These are phyloP conservation scores for Clonostachys chloroleuca DNA, from an alignment of 2,329 filamentous ascomycete species.

Conservation along the genomic window DNA sequence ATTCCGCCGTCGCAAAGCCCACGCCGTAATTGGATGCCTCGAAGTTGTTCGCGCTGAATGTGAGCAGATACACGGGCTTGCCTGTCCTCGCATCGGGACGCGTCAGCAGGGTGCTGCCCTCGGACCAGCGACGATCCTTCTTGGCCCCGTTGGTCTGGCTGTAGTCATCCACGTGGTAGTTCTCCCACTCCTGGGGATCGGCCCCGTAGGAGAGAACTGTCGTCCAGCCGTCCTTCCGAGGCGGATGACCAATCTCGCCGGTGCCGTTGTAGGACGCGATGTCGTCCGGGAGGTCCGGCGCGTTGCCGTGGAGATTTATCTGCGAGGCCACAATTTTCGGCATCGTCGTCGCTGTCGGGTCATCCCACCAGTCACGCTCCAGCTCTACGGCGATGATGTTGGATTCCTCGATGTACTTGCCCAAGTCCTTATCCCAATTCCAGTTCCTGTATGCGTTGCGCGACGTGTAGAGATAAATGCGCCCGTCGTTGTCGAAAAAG, in stretches of 20 bases:
- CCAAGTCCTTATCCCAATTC: slow-evolving; percentile 23
- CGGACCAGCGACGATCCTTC: slow-evolving; percentile 27
- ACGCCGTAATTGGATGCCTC: slow-evolving; percentile 29
- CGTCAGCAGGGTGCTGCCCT: slow-evolving; percentile 23
- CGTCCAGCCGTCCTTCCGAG: slow-evolving; percentile 27
- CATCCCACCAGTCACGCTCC: slow-evolving; percentile 26
- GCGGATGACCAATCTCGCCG: slow-evolving; percentile 21
- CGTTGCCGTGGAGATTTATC: slow-evolving; percentile 17
- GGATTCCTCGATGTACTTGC: slow-evolving; percentile 28
- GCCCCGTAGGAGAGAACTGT: slow-evolving; percentile 27
- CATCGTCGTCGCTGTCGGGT: slow-evolving; percentile 23
- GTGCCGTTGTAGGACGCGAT: slow-evolving; percentile 26
- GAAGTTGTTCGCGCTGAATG: slow-evolving; percentile 25
- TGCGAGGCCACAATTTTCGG: slow-evolving; percentile 21
- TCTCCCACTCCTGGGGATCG: slow-evolving; percentile 26
- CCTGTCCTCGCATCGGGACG: slow-evolving; percentile 9
- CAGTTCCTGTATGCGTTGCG: slow-evolving; percentile 28
- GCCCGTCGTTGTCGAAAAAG: slow-evolving; percentile 33
- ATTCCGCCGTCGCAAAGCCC: slow-evolving; percentile 22
- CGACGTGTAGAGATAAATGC: slow-evolving; percentile 25
- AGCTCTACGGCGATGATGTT: slow-evolving; percentile 28
- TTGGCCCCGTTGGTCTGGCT: slow-evolving; percentile 21
- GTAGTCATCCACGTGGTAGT: slow-evolving; percentile 27
- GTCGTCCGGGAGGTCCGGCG: slow-evolving; percentile 15
- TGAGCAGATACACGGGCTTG: slow-evolving; percentile 19